Conservation (phyloP, 805 yeast genomes). For the Candida sonorensis region DNA sequence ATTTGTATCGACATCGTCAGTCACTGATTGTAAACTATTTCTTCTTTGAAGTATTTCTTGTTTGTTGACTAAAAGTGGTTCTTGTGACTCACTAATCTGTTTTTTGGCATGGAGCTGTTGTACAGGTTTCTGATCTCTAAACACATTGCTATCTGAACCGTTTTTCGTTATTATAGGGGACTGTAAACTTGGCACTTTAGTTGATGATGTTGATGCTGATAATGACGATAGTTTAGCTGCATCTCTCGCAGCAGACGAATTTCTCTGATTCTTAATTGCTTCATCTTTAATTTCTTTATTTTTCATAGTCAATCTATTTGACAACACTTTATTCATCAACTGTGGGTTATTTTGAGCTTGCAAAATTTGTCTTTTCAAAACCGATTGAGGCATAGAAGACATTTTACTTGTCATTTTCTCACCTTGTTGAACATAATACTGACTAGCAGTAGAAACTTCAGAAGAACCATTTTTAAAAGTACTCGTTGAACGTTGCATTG, state of each 20-base stretch:
- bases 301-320: constrained; percentile 26
- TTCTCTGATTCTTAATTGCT: constrained; percentile 10
- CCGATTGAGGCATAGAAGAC: constrained; percentile 23
- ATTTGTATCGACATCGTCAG: constrained; percentile 11
- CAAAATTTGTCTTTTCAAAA: constrained; percentile 23
- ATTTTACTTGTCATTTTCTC: constrained; percentile 20
- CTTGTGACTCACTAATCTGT: no score
- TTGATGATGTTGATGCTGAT: neutral
- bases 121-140: no score
- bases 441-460: constrained; percentile 9
- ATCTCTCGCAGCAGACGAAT: constrained; percentile 17
- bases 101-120: no score
- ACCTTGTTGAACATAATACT: constrained; percentile 18
- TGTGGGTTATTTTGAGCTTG: constrained; percentile 27
- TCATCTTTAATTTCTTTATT: constrained; percentile 21
- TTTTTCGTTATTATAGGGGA: no score
- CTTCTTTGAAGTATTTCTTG: constrained; percentile 24
- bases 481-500: no score
- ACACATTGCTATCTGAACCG: no score
- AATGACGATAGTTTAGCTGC: constrained; percentile 11
- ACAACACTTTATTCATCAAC: constrained; percentile 27
- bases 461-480: neutral
- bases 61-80: constrained; percentile 26
- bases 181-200: neutral
- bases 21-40: constrained; percentile 22